These are phyloP conservation scores for Pseudogymnoascus sp. DNA, from an alignment of 2,329 filamentous ascomycete genomes.

Conservation along the genomic window DNA sequence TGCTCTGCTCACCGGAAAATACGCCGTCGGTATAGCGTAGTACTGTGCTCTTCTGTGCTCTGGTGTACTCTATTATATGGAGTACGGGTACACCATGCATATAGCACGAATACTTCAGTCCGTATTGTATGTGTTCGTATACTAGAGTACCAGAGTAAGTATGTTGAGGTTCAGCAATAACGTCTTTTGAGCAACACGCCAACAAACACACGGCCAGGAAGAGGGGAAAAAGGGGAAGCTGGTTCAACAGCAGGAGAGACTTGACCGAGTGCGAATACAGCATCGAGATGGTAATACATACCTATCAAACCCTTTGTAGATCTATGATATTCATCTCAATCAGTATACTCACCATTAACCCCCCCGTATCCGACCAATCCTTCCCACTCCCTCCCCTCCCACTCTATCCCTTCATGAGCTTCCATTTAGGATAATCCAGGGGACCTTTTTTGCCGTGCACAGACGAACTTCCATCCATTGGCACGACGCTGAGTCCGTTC, in stretches of 20 bases:
- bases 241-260: neutral
- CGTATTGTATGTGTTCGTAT: neutral
- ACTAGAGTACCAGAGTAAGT: neutral
- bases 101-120: neutral
- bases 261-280: neutral
- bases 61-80: neutral
- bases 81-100: neutral
- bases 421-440: conserved; percentile 2
- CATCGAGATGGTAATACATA: neutral
- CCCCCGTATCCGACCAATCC: neutral
- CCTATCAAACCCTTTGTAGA: neutral
- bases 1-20: neutral
- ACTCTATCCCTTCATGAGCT: neutral
- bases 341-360: neutral
- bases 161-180: neutral
- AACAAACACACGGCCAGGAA: neutral
- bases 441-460: neutral
- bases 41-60: neutral
- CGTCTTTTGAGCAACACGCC: neutral
- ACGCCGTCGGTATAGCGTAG: neutral
- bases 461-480: neutral
- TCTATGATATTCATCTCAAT: neutral
- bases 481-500: neutral
- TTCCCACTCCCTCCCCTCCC: neutral
- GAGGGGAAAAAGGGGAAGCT: neutral